Evolutionary conservation across 768 basidiomycete species (phyloP).

Genomic region (Dacryopinax primogenitus): DNA sequence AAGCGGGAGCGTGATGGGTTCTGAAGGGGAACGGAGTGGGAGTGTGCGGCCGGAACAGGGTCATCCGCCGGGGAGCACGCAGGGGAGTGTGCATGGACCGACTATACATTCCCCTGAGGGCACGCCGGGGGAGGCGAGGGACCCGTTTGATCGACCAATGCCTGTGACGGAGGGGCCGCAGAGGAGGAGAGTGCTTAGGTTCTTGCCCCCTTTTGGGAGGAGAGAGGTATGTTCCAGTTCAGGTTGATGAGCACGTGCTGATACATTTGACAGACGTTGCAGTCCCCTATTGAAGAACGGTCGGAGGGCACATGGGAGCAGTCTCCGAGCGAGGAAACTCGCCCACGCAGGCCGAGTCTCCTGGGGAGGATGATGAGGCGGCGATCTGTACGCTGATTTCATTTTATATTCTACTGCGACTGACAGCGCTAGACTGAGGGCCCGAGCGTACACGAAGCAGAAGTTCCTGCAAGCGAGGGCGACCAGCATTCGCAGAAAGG

Average conservation of each 20-base stretch:
- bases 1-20: neutral
- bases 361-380: neutral
- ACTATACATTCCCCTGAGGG: neutral
- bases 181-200: neutral
- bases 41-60: neutral
- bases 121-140: neutral
- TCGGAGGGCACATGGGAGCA: neutral
- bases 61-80: neutral
- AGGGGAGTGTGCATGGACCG: neutral
- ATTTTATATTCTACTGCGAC: too few species aligned
- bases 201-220: neutral
- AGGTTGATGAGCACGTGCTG: neutral
- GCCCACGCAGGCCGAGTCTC: neutral
- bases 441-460: neutral
- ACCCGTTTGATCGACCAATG: neutral
- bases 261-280: neutral
- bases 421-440: neutral
- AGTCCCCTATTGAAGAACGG: neutral
- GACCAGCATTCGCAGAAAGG: neutral
- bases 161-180: too few species aligned
- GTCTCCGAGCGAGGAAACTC: neutral
- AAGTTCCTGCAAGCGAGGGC: neutral
- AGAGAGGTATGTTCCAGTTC: neutral
- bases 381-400: neutral
- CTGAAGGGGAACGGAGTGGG: neutral